Evolutionary conservation across 2,329 filamentous ascomycete species (phyloP), one percentile per base, ranked within the genome.

Genomic region (Xylariaceae sp.): DNA sequence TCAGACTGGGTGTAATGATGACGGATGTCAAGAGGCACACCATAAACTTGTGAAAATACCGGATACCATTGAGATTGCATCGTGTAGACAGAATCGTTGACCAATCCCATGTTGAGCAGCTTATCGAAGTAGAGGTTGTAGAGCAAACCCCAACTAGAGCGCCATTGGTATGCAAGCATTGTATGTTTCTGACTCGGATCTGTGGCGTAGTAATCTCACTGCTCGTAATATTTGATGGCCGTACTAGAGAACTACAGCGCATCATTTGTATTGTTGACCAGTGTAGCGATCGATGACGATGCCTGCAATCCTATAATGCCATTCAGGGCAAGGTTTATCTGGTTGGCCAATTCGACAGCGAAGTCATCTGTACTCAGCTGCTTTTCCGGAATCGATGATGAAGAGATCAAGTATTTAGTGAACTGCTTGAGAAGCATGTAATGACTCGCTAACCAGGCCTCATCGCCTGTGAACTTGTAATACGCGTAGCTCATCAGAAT

Each of bases 291-390:
- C 3, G 56, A 81, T 59, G 83, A 83, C 84, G 91, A 91, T 19
- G 88, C 88, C 65, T 85, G 83, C 67, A 93, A 87, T 18, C 88
- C 88, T 45, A 92, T 78, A 56, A 91, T 90, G 17, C 88, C 88
- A 65, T 92, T 92, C 46, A 92, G 72, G 0, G 88, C 88, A 17
- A 90, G 74, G 63, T 90, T 90, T 0, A 86, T 89, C 65, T 89
- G 86, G 49, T 89, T 80, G 12, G 82, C 80, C 22, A 89, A 74
- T 75, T 82, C 82, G 33, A 87, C 87, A 1, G 87, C 86, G 63
- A 89, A 90, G 64, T 90, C 87, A 61, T 90, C 87, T 5, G 87
- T 90, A 51, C 81, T 87, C 6, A 90, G 77, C 67, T 90, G 87
- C 50, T 85, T 84, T 31, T 80, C 77, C 3, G 87, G 87, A 45